Evolutionary conservation across 352 stramenopile species (phyloP), one percentile per base, ranked within the genome.

Genomic region (Pythium periplocum): DNA sequence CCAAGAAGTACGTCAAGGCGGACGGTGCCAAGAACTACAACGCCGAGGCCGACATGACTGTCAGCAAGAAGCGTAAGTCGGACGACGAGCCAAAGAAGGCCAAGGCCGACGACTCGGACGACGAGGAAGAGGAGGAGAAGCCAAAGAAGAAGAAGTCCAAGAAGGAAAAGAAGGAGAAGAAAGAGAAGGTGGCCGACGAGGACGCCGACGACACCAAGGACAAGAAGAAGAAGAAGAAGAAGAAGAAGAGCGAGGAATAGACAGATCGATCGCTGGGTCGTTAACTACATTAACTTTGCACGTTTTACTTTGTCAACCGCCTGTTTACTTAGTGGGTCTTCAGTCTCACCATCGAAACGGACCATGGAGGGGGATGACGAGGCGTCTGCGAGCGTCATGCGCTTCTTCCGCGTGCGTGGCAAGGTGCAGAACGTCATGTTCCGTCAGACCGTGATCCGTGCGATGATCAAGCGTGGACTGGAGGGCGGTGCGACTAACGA

Each of bases 11-110:
- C 64, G 76, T 87, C 45, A 96, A 95, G 69, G 76, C 74, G 26
- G 73, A 85, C 51, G 67, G 72, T 40, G 75, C 77, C 40, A 83
- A 87, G 51, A 70, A 64, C 30, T 99, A 99, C 88, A 99, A 98
- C 71, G 76, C 86, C 11, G 83, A 91, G 11, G 93, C 87, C 41
- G 97, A 99, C 64, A 98, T 99, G 73, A 94, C 96, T 3, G 76
- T 98, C 58, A 57, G 53, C 42, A 98, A 98, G 76, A 94, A 98
- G 48, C 83, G 79, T 55, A 81, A 87, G 55, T 73, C 75, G 36
- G 71, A 82, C 34, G 66, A 85, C 33, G 78, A 79, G 48, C 73
- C 75, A 31, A 67, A 60, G 40, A 82, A 87, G 55, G 48, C 66
- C 30, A 82, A 85, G 49, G 49, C 60, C 7, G 72, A 74, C 10